phyloP scores from a whole-genome alignment of 768 basidiomycete species.

The Hortiboletus flavorubellus region DNA sequence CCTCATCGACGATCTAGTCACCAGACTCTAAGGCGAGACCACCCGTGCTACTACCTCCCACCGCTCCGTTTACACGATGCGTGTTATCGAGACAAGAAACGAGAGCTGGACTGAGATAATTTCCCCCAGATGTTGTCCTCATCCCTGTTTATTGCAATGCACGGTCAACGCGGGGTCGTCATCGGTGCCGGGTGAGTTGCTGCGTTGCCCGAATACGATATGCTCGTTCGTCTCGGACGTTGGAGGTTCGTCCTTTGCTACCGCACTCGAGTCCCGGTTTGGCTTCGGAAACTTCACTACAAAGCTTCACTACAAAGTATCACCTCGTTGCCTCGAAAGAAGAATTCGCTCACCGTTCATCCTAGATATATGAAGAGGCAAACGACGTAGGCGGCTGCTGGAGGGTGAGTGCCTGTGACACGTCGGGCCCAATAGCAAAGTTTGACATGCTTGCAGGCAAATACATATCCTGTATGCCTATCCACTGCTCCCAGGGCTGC shows the following conservation, averaged over 20 bases:
- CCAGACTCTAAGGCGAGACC: too few relatives aligned
- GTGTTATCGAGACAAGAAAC: too few relatives aligned
- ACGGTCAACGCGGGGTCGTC: conserved; percentile 12
- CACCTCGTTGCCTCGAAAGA: too few relatives aligned
- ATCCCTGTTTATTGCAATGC: background rate
- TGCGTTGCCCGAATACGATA: background rate
- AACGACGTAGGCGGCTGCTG: conserved; percentile 49
- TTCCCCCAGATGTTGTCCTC: background rate
- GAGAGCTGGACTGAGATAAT: background rate
- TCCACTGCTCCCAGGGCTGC: conserved; percentile 35
- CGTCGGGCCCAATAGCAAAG: background rate
- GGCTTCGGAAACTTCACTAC: conserved; percentile 41
- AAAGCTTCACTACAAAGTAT: conserved; percentile 37
- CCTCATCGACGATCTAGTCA: too few relatives aligned
- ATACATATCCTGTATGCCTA: conserved; percentile 24
- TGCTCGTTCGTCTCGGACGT: conserved; percentile 25
- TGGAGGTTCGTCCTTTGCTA: conserved; percentile 43
- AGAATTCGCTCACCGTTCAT: too few relatives aligned
- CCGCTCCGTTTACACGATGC: too few relatives aligned
- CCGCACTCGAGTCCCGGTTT: conserved; percentile 38
- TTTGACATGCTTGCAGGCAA: background rate
- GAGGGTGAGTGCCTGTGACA: conserved; percentile 37
- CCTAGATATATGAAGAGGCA: too few relatives aligned
- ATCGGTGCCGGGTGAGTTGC: background rate
- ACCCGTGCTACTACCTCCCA: too few relatives aligned